Evolutionary conservation across 1,284 basidiomycete genomes (phyloP).

Genomic region (Moesziomyces parantarcticus): DNA sequence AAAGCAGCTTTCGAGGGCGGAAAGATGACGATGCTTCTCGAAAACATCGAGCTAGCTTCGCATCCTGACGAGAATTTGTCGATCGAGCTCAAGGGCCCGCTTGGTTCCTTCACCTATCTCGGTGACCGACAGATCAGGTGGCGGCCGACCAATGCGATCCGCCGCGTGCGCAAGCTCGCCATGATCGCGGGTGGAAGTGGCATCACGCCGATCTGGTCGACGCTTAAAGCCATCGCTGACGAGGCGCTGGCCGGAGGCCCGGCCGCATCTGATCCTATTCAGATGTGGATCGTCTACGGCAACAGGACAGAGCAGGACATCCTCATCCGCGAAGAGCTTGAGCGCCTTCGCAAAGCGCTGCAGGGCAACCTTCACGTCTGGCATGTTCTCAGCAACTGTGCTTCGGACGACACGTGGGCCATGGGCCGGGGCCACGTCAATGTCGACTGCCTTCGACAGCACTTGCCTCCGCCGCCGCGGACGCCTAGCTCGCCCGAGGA

Average conservation of each 20-base stretch:
- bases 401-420: slow-evolving; percentile 69
- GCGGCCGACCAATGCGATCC: slow-evolving; percentile 67
- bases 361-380: slow-evolving; percentile 70
- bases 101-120: slow-evolving; percentile 75
- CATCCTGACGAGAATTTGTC: slow-evolving; percentile 66
- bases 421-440: slow-evolving; percentile 71
- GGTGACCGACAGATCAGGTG: slow-evolving; percentile 70
- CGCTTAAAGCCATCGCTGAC: slow-evolving; percentile 70
- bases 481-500: slow-evolving; percentile 16
- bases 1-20: slow-evolving; percentile 69
- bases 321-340: slow-evolving; percentile 73
- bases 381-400: slow-evolving; percentile 70
- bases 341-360: slow-evolving; percentile 68
- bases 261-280: slow-evolving; percentile 46
- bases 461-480: slow-evolving; percentile 67
- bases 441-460: slow-evolving; percentile 68
- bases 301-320: slow-evolving; percentile 73
- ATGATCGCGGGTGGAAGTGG: slow-evolving; percentile 76
- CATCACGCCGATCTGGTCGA: slow-evolving; percentile 73
- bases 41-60: slow-evolving; percentile 68
- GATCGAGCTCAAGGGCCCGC: slow-evolving; percentile 74
- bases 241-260: slow-evolving; percentile 66
- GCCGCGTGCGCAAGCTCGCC: slow-evolving; percentile 71
- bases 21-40: slow-evolving; percentile 74
- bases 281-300: slow-evolving; percentile 73